Percentiles rank a stretch among this genome's conserved stretches.
Conservation (phyloP, 2,329 filamentous ascomycete genomes). For the Cylindrodendrum hubeiense region DNA sequence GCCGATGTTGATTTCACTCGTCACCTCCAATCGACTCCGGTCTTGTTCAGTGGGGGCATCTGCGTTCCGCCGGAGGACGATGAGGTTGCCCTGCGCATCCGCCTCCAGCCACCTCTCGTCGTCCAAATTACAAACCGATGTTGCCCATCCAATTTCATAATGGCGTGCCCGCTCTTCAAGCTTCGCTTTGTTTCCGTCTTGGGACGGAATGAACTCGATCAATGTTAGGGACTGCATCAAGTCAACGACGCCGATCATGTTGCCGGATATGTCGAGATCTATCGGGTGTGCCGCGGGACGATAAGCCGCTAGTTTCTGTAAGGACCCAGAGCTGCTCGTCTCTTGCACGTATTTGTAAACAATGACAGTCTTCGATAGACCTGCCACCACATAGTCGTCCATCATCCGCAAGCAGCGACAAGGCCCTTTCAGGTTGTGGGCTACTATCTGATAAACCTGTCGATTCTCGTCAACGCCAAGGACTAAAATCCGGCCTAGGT, state of each 20-base stretch:
- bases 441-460: conserved; percentile 77
- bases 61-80: conserved; percentile 81
- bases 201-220: conserved; percentile 75
- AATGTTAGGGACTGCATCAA: conserved; percentile 93
- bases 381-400: conserved; percentile 83
- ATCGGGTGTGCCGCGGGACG: conserved; percentile 87
- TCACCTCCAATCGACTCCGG: conserved; percentile 76
- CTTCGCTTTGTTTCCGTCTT: conserved; percentile 68
- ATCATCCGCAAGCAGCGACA: conserved; percentile 84
- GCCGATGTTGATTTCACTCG: conserved; percentile 85
- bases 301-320: conserved; percentile 81
- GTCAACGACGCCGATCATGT: conserved; percentile 86
- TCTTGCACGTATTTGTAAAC: conserved; percentile 68
- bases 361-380: conserved; percentile 87
- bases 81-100: conserved; percentile 89
- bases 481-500: conserved; percentile 81
- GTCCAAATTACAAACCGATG: conserved; percentile 79
- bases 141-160: conserved; percentile 85
- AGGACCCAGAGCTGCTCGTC: conserved; percentile 65
- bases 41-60: conserved; percentile 82
- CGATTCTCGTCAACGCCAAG: conserved; percentile 84
- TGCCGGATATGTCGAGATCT: conserved; percentile 79
- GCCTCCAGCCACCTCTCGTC: conserved; percentile 83
- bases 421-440: conserved; percentile 79
- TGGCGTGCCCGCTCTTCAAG: conserved; percentile 84